These are phyloP conservation scores for Stagonosporopsis cucurbitacearum DNA, from an alignment of 2,329 filamentous ascomycete species.

Conservation along the genomic window DNA sequence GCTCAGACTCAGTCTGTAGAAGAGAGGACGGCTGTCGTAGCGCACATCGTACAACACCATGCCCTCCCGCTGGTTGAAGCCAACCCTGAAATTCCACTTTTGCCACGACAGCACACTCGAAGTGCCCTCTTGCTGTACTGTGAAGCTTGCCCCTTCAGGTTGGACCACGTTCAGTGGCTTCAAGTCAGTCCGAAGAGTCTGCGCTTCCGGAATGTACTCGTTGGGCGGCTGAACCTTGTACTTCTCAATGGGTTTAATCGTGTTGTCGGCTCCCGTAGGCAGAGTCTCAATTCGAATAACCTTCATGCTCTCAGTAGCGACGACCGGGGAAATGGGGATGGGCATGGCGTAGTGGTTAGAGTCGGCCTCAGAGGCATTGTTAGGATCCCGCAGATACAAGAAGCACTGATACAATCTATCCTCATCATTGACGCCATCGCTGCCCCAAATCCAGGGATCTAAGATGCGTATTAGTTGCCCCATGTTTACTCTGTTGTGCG, in stretches of 20 bases:
- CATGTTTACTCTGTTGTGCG: not conserved
- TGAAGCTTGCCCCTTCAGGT: constrained; percentile 69
- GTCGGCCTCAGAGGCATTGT: constrained; percentile 65
- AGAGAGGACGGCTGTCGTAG: constrained; percentile 68
- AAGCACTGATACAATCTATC: constrained; percentile 67
- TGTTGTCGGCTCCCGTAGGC: constrained; percentile 70
- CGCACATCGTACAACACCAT: constrained; percentile 71
- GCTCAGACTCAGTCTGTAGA: constrained; percentile 70
- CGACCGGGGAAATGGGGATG: constrained; percentile 70
- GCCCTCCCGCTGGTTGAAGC: constrained; percentile 73
- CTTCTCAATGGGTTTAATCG: constrained; percentile 60
- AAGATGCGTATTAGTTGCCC: not conserved
- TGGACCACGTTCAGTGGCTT: constrained; percentile 70
- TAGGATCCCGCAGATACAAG: constrained; percentile 69
- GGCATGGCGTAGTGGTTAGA: constrained; percentile 74
- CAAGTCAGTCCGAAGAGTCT: constrained; percentile 65
- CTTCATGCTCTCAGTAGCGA: constrained; percentile 67
- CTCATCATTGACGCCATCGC: constrained; percentile 57
- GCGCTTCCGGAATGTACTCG: constrained; percentile 71
- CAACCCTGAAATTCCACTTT: constrained; percentile 73
- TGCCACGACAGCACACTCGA: constrained; percentile 68
- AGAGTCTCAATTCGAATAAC: constrained; percentile 73
- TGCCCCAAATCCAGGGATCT: constrained; percentile 73
- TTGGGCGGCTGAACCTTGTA: constrained; percentile 66
- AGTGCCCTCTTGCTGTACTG: constrained; percentile 58